Evolutionary conservation across 345 rosid species (phyloP).

Genomic region (Syzygium jambos): DNA sequence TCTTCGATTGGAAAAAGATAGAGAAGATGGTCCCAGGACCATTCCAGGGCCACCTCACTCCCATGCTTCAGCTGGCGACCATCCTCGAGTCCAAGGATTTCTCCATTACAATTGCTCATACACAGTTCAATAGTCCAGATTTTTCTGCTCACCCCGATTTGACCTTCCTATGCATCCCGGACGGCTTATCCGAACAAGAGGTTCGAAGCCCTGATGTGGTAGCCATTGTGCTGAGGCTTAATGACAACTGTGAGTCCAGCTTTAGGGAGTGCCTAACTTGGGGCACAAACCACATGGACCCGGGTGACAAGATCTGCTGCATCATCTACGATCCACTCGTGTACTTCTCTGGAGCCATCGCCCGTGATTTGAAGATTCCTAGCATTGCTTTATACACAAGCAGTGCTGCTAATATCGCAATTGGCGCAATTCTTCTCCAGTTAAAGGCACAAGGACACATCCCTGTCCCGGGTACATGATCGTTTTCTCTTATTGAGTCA

Average conservation of each 20-base stretch:
- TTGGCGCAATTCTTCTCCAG: slow-evolving; percentile 6
- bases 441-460: slow-evolving; percentile 12
- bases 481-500: not conserved
- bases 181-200: slow-evolving; percentile 15
- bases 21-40: slow-evolving; percentile 36
- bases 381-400: slow-evolving; percentile 24
- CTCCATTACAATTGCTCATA: slow-evolving; percentile 42
- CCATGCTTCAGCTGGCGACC: slow-evolving; percentile 56
- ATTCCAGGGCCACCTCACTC: slow-evolving; percentile 59
- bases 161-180: slow-evolving; percentile 17
- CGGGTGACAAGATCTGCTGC: slow-evolving; percentile 10
- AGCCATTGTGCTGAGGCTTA: slow-evolving; percentile 12
- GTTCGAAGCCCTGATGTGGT: slow-evolving; percentile 7
- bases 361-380: slow-evolving; percentile 25
- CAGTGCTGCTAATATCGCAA: slow-evolving; percentile 12
- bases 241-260: slow-evolving; percentile 14
- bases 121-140: slow-evolving; percentile 11
- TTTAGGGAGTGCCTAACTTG: slow-evolving; percentile 14
- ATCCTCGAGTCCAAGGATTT: slow-evolving; percentile 47
- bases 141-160: slow-evolving; percentile 22
- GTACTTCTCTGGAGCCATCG: slow-evolving; percentile 28
- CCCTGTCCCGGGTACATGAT: slow-evolving; percentile 20
- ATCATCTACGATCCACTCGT: slow-evolving; percentile 38
- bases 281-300: not conserved
- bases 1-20: not conserved